These are phyloP conservation scores for Thalassiosira mediterranea DNA, from an alignment of 352 stramenopile species.

Conservation along the genomic window DNA sequence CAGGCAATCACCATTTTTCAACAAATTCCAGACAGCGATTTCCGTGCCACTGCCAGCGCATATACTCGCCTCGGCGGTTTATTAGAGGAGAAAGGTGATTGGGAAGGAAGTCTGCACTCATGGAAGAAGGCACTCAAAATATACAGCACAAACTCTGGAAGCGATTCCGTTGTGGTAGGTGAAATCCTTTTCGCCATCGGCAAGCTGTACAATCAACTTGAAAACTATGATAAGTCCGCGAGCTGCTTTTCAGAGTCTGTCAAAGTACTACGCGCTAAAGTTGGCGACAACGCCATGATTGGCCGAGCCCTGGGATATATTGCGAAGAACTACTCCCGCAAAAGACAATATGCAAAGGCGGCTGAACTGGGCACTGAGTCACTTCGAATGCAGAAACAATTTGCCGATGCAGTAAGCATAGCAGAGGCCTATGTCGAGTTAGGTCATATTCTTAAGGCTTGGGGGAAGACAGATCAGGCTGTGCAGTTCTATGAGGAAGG, in stretches of 20 bases:
- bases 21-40: slow-evolving; percentile 34
- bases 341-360: slow-evolving; percentile 54
- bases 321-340: slow-evolving; percentile 53
- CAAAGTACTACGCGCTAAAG: slow-evolving; percentile 53
- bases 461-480: slow-evolving; percentile 60
- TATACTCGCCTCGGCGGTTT: slow-evolving; percentile 47
- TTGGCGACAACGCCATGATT: slow-evolving; percentile 39
- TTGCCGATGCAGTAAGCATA: slow-evolving; percentile 31
- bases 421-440: slow-evolving; percentile 46
- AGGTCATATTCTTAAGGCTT: slow-evolving; percentile 60
- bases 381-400: slow-evolving; percentile 50
- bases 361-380: slow-evolving; percentile 60
- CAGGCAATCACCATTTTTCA: slow-evolving; percentile 53
- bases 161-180: slow-evolving; percentile 40
- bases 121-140: slow-evolving; percentile 57
- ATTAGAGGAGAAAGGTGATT: slow-evolving; percentile 48
- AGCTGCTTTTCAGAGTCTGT: slow-evolving; percentile 54
- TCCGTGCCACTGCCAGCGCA: slow-evolving; percentile 24
- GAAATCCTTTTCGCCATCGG: slow-evolving; percentile 44
- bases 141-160: slow-evolving; percentile 37
- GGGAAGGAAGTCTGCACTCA: slow-evolving; percentile 41
- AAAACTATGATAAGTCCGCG: slow-evolving; percentile 44
- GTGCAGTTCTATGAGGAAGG: slow-evolving; percentile 64
- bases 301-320: slow-evolving; percentile 42
- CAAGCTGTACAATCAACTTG: slow-evolving; percentile 43